Conservation (phyloP, 208 protist species). For the Trypanosoma cruzi region DNA sequence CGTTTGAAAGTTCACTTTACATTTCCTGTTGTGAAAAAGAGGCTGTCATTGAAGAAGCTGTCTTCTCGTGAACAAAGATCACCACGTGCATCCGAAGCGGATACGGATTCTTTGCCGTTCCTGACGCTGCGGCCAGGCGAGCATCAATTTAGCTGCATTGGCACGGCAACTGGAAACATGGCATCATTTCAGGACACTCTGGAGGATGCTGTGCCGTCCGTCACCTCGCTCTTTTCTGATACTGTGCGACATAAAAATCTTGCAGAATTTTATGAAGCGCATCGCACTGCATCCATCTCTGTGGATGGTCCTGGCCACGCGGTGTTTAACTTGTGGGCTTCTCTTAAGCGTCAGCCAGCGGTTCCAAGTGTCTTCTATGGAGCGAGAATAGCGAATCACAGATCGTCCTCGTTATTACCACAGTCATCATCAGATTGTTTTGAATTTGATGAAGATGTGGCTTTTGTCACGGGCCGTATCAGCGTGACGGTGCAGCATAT, state of each 20-base stretch:
- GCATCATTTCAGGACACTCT: slow-evolving; percentile 64
- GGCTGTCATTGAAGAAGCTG: not conserved
- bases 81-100: not conserved
- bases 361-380: slow-evolving; percentile 47
- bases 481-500: slow-evolving; percentile 57
- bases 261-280: slow-evolving; percentile 58
- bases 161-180: slow-evolving; percentile 55
- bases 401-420: not conserved
- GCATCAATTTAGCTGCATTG: slow-evolving; percentile 81
- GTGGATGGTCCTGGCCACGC: slow-evolving; percentile 65
- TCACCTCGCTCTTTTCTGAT: slow-evolving; percentile 20
- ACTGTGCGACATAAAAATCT: slow-evolving; percentile 43
- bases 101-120: slow-evolving; percentile 5
- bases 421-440: slow-evolving; percentile 24
- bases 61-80: not conserved
- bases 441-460: slow-evolving; percentile 33
- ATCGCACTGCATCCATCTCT: slow-evolving; percentile 57
- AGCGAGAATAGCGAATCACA: not conserved
- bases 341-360: slow-evolving; percentile 33
- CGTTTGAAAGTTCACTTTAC: slow-evolving; percentile 62
- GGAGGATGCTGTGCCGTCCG: slow-evolving; percentile 51
- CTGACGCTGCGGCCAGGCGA: slow-evolving; percentile 65
- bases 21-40: slow-evolving; percentile 35
- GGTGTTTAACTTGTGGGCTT: slow-evolving; percentile 77
- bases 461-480: slow-evolving; percentile 74